Conservation (phyloP, 257 asterid genomes). For the Solanum piurae region DNA sequence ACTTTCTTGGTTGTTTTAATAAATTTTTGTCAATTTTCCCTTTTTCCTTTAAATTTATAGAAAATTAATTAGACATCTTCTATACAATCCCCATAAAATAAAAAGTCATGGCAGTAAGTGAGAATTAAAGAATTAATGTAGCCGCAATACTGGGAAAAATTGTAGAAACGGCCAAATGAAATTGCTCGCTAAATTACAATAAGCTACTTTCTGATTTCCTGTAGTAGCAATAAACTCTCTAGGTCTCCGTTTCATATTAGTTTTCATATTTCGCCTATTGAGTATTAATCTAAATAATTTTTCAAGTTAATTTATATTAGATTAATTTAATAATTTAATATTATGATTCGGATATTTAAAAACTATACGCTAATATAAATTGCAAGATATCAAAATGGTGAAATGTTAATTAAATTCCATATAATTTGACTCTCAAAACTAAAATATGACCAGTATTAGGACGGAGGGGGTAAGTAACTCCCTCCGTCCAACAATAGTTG, state of each 20-base stretch:
- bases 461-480: too few species aligned
- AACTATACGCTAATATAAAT: too few species aligned
- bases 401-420: background rate
- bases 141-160: background rate
- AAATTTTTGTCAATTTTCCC: too few species aligned
- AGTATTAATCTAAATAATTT: too few species aligned
- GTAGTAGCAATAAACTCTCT: too few species aligned
- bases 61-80: background rate
- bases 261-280: too few species aligned
- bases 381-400: too few species aligned
- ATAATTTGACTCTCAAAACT: too few species aligned
- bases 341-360: rapidly evolving
- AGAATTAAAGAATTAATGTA: background rate
- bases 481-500: too few species aligned
- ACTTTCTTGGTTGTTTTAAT: background rate
- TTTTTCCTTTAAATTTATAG: background rate
- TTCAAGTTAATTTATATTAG: too few species aligned
- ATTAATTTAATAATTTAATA: too few species aligned
- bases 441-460: background rate
- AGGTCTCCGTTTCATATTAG: too few species aligned
- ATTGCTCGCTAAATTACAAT: background rate
- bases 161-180: background rate
- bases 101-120: background rate
- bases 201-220: background rate
- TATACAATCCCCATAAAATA: background rate